These are phyloP conservation scores for Creolimax fragrantissima DNA, from an alignment of 78 protist genomes.

Conservation along the genomic window DNA sequence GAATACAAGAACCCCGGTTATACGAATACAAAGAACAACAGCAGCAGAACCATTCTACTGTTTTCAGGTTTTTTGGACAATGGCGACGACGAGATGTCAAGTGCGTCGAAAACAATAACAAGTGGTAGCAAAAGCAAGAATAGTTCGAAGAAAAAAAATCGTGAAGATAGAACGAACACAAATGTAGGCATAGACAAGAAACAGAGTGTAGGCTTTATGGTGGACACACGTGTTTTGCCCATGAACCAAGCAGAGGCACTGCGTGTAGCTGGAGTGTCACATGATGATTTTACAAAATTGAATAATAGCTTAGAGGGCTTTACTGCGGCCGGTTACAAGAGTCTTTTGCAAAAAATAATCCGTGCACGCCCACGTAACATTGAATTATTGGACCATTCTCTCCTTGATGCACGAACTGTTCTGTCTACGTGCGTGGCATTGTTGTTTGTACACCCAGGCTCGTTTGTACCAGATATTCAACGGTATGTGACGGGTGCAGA, in stretches of 20 bases:
- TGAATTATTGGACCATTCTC: not conserved
- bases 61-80: not conserved
- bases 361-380: not conserved
- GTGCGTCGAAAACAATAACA: too few species aligned
- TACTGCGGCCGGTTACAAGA: not conserved
- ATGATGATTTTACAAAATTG: not conserved
- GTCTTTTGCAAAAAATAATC: not conserved
- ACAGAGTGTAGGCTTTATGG: not conserved
- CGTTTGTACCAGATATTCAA: not conserved
- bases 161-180: too few species aligned
- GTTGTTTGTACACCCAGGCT: not conserved
- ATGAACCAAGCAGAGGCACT: not conserved
- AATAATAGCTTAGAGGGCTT: not conserved
- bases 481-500: not conserved
- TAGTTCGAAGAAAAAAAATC: too few species aligned
- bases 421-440: not conserved
- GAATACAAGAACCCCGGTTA: not conserved
- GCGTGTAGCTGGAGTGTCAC: not conserved
- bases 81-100: too few species aligned
- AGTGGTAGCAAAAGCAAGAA: too few species aligned
- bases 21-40: not conserved
- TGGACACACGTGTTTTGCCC: not conserved
- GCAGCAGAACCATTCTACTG: not conserved
- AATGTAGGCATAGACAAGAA: too few species aligned
- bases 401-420: not conserved